Conservation (phyloP, 179 eudicot genomes). For the Spergularia azorica region DNA sequence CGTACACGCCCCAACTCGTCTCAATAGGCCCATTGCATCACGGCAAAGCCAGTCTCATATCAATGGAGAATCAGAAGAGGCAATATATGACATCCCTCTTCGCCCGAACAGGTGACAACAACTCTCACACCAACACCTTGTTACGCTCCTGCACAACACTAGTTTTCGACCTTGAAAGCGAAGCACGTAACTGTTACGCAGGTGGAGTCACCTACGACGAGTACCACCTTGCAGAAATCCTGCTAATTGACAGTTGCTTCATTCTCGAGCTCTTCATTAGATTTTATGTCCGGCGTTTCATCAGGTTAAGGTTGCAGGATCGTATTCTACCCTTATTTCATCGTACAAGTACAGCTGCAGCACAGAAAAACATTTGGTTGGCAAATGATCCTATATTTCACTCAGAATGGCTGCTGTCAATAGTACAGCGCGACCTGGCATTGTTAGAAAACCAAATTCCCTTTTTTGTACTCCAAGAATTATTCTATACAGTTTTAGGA, state of each 20-base stretch:
- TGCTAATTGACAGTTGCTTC: slow-evolving; percentile 14
- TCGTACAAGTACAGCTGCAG: neutral
- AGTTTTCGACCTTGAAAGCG: slow-evolving; percentile 5
- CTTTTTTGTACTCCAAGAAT: slow-evolving; percentile 13
- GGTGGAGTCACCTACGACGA: neutral
- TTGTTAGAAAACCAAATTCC: slow-evolving; percentile 22
- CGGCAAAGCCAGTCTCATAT: neutral
- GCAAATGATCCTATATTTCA: slow-evolving; percentile 16
- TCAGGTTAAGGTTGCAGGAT: slow-evolving; percentile 1
- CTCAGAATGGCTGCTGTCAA: slow-evolving; percentile 14
- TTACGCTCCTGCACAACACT: neutral
- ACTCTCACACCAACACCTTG: neutral
- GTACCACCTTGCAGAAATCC: slow-evolving; percentile 8
- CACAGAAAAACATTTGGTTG: neutral
- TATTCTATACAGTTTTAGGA: slow-evolving; percentile 9
- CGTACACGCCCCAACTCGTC: slow-evolving; percentile 17
- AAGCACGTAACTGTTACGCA: slow-evolving; percentile 17
- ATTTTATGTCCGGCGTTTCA: slow-evolving; percentile 10
- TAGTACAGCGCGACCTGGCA: slow-evolving; percentile 13
- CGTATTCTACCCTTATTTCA: neutral
- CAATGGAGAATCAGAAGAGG: slow-evolving; percentile 15
- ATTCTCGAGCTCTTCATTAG: slow-evolving; percentile 17
- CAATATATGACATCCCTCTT: slow-evolving; percentile 13
- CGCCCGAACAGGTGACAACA: neutral
- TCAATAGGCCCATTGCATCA: slow-evolving; percentile 19